Evolutionary conservation across 352 stramenopile genomes (phyloP).

Genomic region (Pythium utonaiense): DNA sequence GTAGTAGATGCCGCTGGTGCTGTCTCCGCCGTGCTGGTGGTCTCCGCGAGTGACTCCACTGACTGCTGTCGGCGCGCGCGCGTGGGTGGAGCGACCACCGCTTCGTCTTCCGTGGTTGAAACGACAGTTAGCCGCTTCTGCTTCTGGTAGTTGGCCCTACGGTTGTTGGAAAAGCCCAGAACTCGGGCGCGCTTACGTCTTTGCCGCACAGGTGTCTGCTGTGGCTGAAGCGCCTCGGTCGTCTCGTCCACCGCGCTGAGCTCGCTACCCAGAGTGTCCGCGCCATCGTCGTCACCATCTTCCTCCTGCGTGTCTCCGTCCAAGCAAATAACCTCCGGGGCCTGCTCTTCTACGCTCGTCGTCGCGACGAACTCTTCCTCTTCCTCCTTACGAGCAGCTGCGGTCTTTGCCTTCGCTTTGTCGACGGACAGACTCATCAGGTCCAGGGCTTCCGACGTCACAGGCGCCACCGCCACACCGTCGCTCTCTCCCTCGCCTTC

Average conservation of each 20-base stretch:
- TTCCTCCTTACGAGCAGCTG: not conserved
- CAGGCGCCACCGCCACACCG: conserved; percentile 5
- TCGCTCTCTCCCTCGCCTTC: conserved; percentile 5
- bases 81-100: not conserved
- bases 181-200: conserved; percentile 14
- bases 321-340: conserved; percentile 18
- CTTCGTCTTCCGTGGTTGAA: not conserved
- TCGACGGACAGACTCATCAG: not conserved
- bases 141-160: not conserved
- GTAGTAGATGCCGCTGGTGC: conserved; percentile 34
- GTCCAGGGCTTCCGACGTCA: not conserved
- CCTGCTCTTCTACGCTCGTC: conserved; percentile 18
- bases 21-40: not conserved
- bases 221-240: not conserved
- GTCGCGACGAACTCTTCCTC: conserved; percentile 5
- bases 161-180: conserved; percentile 9
- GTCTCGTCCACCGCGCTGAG: not conserved
- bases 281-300: conserved; percentile 1
- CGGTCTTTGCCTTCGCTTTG: not conserved
- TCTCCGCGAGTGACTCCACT: not conserved
- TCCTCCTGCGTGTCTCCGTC: conserved; percentile 14
- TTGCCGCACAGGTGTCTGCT: not conserved
- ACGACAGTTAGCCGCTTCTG: conserved; percentile 11
- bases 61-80: conserved; percentile 4
- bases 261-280: not conserved